Percentiles rank a stretch among this genome's conserved stretches.
phyloP scores from a whole-genome alignment of 441 rosid species.

The Euphorbia celastroides region DNA sequence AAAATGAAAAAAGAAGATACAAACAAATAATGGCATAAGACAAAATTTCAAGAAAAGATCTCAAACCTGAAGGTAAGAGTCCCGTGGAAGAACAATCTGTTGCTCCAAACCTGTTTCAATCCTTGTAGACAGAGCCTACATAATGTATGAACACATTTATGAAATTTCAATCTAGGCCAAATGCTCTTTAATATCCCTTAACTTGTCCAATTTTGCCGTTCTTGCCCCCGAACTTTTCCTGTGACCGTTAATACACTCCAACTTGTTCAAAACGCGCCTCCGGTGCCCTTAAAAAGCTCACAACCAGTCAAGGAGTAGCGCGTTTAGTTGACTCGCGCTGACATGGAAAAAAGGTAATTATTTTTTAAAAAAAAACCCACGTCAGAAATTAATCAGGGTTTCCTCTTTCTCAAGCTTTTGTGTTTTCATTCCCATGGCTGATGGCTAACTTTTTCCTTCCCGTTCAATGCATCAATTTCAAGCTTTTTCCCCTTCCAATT shows the following conservation, averaged over 20 bases:
- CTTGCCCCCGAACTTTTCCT: no score
- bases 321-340: no score
- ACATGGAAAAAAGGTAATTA: no score
- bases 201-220: no score
- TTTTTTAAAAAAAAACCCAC: no score
- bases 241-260: no score
- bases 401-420: no score
- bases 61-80: constrained; percentile 91
- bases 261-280: no score
- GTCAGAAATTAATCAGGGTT: no score
- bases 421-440: constrained; percentile 1
- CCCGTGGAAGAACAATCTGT: constrained; percentile 89
- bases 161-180: neutral
- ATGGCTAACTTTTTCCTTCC: constrained; percentile 27
- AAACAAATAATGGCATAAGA: constrained; percentile 14
- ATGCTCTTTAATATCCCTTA: no score
- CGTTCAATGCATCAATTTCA: constrained; percentile 36
- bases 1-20: constrained; percentile 2
- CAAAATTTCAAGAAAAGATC: constrained; percentile 9
- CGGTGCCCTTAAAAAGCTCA: no score
- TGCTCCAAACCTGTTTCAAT: constrained; percentile 93
- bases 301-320: no score
- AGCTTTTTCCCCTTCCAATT: constrained; percentile 12
- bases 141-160: constrained; percentile 6
- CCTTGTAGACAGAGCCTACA: constrained; percentile 70